phyloP scores from a whole-genome alignment of 495 filamentous ascomycete species.

The Penicillium angulare region DNA sequence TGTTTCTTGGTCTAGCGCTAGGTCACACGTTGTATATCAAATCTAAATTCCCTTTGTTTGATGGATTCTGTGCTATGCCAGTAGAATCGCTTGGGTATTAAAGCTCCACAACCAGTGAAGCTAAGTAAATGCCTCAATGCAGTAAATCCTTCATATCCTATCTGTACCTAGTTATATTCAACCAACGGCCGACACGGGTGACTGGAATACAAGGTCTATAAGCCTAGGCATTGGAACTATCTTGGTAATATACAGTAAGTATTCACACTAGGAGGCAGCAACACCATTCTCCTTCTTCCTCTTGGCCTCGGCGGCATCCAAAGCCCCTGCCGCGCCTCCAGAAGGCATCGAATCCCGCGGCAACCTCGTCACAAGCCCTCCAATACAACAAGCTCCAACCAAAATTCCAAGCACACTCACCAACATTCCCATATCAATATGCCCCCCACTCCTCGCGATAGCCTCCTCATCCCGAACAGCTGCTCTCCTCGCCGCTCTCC shows the following conservation, averaged over 20 bases:
- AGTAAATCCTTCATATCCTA: too few species aligned
- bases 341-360: neutral
- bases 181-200: too few species aligned
- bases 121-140: too few species aligned
- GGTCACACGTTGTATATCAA: slow-evolving; percentile 42
- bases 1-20: slow-evolving; percentile 34
- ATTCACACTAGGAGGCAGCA: slow-evolving; percentile 10
- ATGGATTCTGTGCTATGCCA: neutral
- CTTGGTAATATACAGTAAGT: too few species aligned
- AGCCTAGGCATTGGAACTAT: too few species aligned
- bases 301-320: neutral
- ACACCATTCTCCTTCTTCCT: slow-evolving; percentile 18
- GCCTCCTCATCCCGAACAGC: neutral
- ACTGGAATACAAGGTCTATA: too few species aligned
- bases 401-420: neutral
- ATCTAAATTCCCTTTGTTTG: slow-evolving; percentile 37
- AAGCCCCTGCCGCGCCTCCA: neutral
- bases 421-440: neutral
- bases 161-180: too few species aligned
- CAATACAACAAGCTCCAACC: neutral
- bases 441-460: neutral
- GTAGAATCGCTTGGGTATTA: too few species aligned
- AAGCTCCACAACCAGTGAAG: too few species aligned
- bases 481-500: slow-evolving; percentile 19
- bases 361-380: neutral